phyloP scores from a whole-genome alignment of 495 filamentous ascomycete genomes.

The Schizothecium vesticola region DNA sequence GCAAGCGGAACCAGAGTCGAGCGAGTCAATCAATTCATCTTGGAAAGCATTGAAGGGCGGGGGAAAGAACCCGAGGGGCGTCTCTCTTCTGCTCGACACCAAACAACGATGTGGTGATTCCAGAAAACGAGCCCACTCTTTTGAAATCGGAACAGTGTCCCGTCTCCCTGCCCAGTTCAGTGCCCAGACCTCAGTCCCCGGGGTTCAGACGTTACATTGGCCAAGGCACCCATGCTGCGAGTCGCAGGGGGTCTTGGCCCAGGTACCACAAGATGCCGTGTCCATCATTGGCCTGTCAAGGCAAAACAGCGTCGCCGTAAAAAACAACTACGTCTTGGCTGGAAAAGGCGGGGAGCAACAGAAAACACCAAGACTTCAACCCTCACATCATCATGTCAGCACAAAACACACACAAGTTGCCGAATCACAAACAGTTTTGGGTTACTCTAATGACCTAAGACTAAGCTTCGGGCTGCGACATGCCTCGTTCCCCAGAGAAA shows the following conservation, averaged over 20 bases:
- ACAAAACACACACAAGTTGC: slow-evolving; percentile 4
- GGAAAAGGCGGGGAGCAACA: neutral
- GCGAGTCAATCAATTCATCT: neutral
- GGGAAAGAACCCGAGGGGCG: neutral
- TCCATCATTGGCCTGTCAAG: neutral
- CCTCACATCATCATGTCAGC: neutral
- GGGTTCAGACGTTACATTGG: neutral
- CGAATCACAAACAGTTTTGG: slow-evolving; percentile 10
- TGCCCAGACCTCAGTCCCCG: too few relatives aligned
- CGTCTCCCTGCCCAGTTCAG: too few relatives aligned
- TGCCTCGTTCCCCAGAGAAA: slow-evolving; percentile 6
- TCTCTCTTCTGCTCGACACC: neutral
- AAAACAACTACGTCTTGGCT: neutral
- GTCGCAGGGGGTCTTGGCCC: neutral
- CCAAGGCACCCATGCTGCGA: neutral
- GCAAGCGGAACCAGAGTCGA: neutral
- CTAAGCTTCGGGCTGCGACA: slow-evolving; percentile 22
- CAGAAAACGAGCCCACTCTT: neutral
- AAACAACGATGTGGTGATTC: neutral
- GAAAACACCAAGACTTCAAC: neutral
- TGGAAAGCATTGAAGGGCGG: neutral
- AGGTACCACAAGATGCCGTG: neutral
- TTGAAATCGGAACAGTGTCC: too few relatives aligned
- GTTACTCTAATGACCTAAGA: slow-evolving; percentile 26
- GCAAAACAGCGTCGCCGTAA: neutral